Evolutionary conservation across 164 flowering plant species (phyloP), one percentile per base, ranked within the genome.

Genomic region (Nymphaea thermarum): DNA sequence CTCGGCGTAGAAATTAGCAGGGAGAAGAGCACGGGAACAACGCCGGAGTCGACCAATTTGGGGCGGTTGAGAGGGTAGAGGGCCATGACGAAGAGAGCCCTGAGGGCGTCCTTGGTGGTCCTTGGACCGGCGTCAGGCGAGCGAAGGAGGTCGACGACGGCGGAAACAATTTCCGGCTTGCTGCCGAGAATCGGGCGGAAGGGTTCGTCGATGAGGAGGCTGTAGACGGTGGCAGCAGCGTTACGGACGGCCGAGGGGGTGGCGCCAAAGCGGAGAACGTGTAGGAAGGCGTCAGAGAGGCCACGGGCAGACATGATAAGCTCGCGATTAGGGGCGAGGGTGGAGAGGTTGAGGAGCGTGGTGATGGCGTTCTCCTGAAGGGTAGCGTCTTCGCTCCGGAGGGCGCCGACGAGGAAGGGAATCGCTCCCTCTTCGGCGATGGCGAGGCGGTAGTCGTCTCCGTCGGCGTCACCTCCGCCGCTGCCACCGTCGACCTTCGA

Each of bases 331-430:
- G 10, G 12, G 16, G 60, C 12, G 64, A 88, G 67, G 74, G 91
- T 91, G 51, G 99, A 91, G 80, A 94, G 78, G 80, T 94, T 94
- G 47, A 92, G 81, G 63, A 94, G 85, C 4, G 92, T 78, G 8
- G 98, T 89, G 65, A 90, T 80, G 65, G 98, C 98, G 86, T 91
- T 86, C 44, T 88, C 96, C 57, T 88, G 99, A 10, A 72, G 42
- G 1, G 71, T 8, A 4, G 74, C 70, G 4, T 81, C 72, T 0
- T 85, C 45, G 14, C 92, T 81, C 72, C 82, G 85, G 43, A 94
- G 90, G 44, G 79, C 67, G 64, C 86, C 92, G 53, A 86, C 62
- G 15, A 91, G 76, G 68, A 80, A 80, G 0, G 96, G 90, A 44
- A 91, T 62, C 15, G 90, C 99, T 4, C 89, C 93, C 45, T 85